Evolutionary conservation across 768 basidiomycete species (phyloP), one percentile per base, ranked within the genome.

Genomic region (Amanita muscaria): DNA sequence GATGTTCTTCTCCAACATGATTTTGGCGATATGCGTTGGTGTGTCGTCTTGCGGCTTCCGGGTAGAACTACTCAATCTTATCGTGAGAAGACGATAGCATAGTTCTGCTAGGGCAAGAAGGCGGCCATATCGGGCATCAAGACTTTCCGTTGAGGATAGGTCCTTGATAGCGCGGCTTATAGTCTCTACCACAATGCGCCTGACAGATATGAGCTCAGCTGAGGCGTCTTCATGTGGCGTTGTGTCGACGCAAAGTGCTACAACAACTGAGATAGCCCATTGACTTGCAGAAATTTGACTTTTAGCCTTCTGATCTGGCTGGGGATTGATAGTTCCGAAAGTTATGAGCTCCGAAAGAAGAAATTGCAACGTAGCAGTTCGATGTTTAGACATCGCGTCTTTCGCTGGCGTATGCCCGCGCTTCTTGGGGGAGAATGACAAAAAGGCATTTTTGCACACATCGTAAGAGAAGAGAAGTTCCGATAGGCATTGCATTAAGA

Each of bases 1-100:
- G 51, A 89, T 93, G 57, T 88, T 88, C 69, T 97, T 97, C 71
- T 99, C 96, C 40, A 99, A 65, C 96, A 99, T 99, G 50, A 93
- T 76, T 67, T 97, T 97, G 16, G 94, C 91, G 42, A 98, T 76
- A 49, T 96, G 93, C 6, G 92, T 83, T 3, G 84, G 83, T n/a
- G 74, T 74, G 40, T 91, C 94, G 36, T 79, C 80, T 46, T 74
- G 70, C 31, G 71, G 67, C 51, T 74, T 79, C 35, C 79, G 68
- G 43, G 77, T 73, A 27, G 66, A 60, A 5, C 67, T 67, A 48
- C 76, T 82, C 61, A 84, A 80, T 22, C 84, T 78, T 18, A 87
- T 83, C 1, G 83, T 86, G 45, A 99, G 70, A 25, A 99, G 68
- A 7, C 91, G 84, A 62, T 88, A 77, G 56, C 88, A 88, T 21